Evolutionary conservation across 352 stramenopile species (phyloP), one percentile per base, ranked within the genome.

Genomic region (Thraustotheca clavata): DNA sequence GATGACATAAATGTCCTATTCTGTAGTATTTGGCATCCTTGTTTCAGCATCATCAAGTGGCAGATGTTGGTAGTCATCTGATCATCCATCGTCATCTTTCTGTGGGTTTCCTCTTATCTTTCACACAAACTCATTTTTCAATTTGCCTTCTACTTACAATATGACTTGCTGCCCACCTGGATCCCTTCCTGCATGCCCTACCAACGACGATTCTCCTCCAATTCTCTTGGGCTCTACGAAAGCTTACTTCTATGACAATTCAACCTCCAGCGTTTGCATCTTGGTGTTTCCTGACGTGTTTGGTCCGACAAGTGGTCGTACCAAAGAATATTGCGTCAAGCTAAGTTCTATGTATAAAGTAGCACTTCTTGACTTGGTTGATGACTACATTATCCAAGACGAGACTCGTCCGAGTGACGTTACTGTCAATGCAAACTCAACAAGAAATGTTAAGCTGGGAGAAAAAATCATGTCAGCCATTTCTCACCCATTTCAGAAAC

Each of bases 341-440:
- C 65, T 93, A 46, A 83, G 83, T 65, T 82, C 87, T 60, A 71
- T 89, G 52, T 93, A 91, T 71, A 63, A 77, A 16, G 83, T 91
- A 9, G 81, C 87, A 55, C 69, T 89, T 29, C 70, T 93, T 8
- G 83, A 93, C 60, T 60, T 89, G 9, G 49, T 67, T 20, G 73
- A 83, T 22, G 81, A 91, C 60, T 91, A 93, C 70, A 59, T 91
- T 18, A 26, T 36, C 2, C 46, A 59, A 0, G 59, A 46, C 12
- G 67, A 38, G 1, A n/a, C n/a, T n/a, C n/a, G n/a, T n/a, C n/a
- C n/a, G n/a, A n/a, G n/a, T n/a, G n/a, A n/a, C n/a, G n/a, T n/a
- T n/a, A n/a, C n/a, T n/a, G n/a, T n/a, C n/a, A n/a, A n/a, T n/a
- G n/a, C n/a, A n/a, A n/a, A n/a, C n/a, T n/a, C n/a, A n/a, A n/a